Base-by-base conservation (phyloP, 345 rosid species). In the Raphanus raphanistrum region DNA sequence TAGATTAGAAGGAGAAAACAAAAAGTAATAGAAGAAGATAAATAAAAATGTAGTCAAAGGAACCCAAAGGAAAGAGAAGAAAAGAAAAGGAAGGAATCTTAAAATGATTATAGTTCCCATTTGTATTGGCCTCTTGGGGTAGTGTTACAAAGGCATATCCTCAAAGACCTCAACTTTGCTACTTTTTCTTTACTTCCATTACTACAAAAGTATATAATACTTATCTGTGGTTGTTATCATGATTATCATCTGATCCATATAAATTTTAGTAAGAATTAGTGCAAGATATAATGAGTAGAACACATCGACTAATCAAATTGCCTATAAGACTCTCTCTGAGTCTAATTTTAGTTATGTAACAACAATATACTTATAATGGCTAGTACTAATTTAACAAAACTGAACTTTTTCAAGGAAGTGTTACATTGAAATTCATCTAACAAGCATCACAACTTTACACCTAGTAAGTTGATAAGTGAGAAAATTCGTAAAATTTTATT, bases 61-160 rank as follows among this genome's bases (percentile, higher is more conserved):
- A 68, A 75, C 52, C 58, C 66, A 66, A 58, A 36, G 66, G 29
- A 66, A 57, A 50, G 48, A 17, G 33, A 32, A 25, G 52, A 21
- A 21, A 21, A 21, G 21, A 52, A 64, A 64, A 74, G 67, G 31
- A 75, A 41, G 48, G 43, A 58, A 67, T 75, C 52, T 57, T 72
- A 15, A 66, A 55, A 36, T 66, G 78, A 66, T 66, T 59, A 59
- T 68, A 45, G 74, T 76, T 68, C 73, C 61, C 67, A 60, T 76
- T 59, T 68, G 68, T 31, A 68, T 76, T 35, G 41, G 41, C 41
- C 41, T 35, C 41, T 35, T 76, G 48, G 33, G 62, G 33, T 52
- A 61, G 31, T 25, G 62, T 76, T 17, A 59, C 78, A 57, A 68
- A 76, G 62, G 25, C 68, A 45, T 68, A 21, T 21, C 21, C 21